Evolutionary conservation across 192 early-diverging fungal genomes (phyloP), one percentile per base, ranked within the genome.

Genomic region (Haplosporangium gracile): DNA sequence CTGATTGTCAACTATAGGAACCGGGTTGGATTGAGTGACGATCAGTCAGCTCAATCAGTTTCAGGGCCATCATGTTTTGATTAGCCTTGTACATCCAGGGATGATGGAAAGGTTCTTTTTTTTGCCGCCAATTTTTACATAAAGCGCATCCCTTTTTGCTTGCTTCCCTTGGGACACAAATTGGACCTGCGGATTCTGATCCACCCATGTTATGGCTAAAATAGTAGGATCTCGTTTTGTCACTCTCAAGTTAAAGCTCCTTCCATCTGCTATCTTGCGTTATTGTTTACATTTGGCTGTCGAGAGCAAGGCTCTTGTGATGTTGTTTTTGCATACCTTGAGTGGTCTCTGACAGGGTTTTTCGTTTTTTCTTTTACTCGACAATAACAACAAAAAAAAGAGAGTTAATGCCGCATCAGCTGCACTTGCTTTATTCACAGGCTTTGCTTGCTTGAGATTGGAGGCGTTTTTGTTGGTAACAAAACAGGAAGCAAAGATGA

Each of bases 331-430:
- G 26, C 9, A 26, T 11, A 60, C 8, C 22, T 60, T 60, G 55
- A 10, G 10, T 26, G 55, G 55, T 26, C n/a, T 26, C 55, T n/a
- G 9, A 60, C n/a, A 51, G 55, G n/a, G 5, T 22, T 43, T 43
- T 7, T 10, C 4, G 51, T 60, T 26, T 10, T 18, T 63, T 29
- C 2, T 63, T 26, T 32, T 65, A 29, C n/a, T 29, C 29, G 49
- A 32, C 13, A 34, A 32, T 2, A 29, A 15, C n/a, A 32, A 65
- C 9, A 32, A 63, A 57, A 57, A 57, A 65, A 65, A 65, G 60
- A 65, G 29, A 65, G 60, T 65, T 65, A 65, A 32, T 65, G 60
- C 60, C 60, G 60, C 60, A 65, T 65, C 60, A 65, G 60, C 60
- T 65, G 60, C 60, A 26, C 60, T 63, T 63, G 29, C 26, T 22